Base-by-base conservation (phyloP, 345 rosid species). In the Eucalyptus erythrocorys region DNA sequence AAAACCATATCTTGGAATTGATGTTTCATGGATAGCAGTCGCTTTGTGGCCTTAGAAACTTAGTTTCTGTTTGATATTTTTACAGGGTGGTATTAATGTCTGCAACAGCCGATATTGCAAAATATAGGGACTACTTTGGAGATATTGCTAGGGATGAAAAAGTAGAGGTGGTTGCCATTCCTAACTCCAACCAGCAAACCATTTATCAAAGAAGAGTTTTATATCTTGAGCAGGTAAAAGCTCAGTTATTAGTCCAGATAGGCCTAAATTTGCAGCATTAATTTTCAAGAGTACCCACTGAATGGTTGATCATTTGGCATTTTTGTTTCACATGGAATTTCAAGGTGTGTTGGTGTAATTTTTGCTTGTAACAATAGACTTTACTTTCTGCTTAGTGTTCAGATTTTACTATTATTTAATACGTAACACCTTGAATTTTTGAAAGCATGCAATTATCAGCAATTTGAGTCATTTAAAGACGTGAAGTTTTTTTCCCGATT, bases 81-180 rank as follows among this genome's bases (percentile, higher is more conserved):
- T 87, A 48, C 95, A 97, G 99, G 97, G 92, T 97, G 92, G 97
- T 97, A 57, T 93, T 97, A 93, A 97, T 97, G 99, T 97, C 99
- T 89, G 99, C 99, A 89, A 97, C 99, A 89, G 98, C 97, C 90
- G 99, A 97, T 92, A 94, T 95, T 89, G 86, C 92, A 89, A 94
- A 95, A 90, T 97, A 95, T 89, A 92, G 89, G 91, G 98, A 96
- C 92, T 97, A 95, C 93, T 97, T 97, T 90, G 96, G 93, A 91
- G 96, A 97, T 90, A 95, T 97, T 43, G 97, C 95, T 86, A 93
- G 99, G 93, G 96, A 93, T 90, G 99, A 97, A 91, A 93, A 97
- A 87, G 99, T 96, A 80, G 98, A 97, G 92, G 99, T 97, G 90
- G 93, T 97, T 90, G 99, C 93, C 89, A 95, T 97, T 89, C 97